phyloP scores from a whole-genome alignment of 257 asterid species.

The Lycium ferocissimum region DNA sequence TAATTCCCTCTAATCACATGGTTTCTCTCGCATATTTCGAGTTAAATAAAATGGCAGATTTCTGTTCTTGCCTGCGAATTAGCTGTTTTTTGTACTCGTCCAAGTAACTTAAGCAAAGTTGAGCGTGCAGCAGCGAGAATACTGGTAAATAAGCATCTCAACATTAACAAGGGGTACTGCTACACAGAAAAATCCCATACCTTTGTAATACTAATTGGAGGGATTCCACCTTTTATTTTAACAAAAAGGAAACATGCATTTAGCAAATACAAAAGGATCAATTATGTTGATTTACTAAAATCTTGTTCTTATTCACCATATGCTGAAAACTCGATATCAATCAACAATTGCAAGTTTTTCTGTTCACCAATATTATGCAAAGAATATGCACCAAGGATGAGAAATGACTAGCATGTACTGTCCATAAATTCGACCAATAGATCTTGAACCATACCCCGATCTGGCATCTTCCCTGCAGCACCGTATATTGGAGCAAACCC shows the following conservation, averaged over 20 bases:
- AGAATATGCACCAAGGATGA: constrained; percentile 29
- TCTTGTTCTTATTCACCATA: not conserved
- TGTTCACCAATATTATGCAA: constrained; percentile 12
- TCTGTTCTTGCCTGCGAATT: too few relatives aligned
- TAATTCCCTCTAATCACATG: too few relatives aligned
- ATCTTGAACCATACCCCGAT: constrained; percentile 88
- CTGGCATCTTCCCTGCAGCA: constrained; percentile 98
- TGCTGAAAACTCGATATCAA: not conserved
- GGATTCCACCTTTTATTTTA: not conserved
- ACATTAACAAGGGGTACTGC: too few relatives aligned
- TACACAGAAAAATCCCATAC: too few relatives aligned
- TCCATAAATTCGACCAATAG: constrained; percentile 95
- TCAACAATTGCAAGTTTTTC: not conserved
- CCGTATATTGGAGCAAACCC: constrained; percentile 99
- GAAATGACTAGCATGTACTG: constrained; percentile 60
- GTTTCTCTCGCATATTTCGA: too few relatives aligned
- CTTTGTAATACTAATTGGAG: not conserved
- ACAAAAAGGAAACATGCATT: not conserved
- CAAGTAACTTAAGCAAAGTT: too few relatives aligned
- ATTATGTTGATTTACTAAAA: not conserved
- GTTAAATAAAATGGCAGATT: too few relatives aligned
- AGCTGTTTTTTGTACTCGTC: too few relatives aligned
- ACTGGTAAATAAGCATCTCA: too few relatives aligned
- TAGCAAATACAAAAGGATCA: constrained; percentile 16
- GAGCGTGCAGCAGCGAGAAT: too few relatives aligned